A percentile compares a stretch with the other conserved stretches of the same genome.
Conservation (phyloP, 306 rosid genomes). For the Trichosanthes cucumerina region DNA sequence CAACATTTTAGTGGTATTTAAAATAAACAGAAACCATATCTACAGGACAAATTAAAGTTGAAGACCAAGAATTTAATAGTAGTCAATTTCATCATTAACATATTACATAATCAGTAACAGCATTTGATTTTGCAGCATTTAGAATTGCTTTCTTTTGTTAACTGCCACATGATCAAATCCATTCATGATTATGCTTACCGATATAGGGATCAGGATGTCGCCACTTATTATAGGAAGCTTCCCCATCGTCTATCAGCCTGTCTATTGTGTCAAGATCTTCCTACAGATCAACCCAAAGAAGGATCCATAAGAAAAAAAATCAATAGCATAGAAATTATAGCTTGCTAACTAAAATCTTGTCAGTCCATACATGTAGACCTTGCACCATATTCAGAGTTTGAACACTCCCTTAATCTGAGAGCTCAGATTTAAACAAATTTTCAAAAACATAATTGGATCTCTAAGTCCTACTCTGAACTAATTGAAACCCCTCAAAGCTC, state of each 20-base stretch:
- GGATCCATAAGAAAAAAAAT: neutral
- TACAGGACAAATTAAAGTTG: neutral
- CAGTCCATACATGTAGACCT: neutral
- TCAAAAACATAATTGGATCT: neutral
- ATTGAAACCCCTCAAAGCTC: neutral
- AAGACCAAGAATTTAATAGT: neutral
- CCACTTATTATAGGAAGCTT: conserved; percentile 71
- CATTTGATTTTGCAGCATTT: neutral
- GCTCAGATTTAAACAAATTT: neutral
- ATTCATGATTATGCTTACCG: conserved; percentile 29
- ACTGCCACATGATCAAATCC: neutral
- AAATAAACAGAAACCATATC: neutral
- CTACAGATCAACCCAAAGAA: conserved; percentile 28
- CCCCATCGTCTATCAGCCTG: conserved; percentile 57
- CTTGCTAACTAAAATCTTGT: neutral
- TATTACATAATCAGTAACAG: neutral
- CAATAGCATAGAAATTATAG: neutral
- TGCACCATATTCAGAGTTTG: neutral
- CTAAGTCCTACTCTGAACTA: neutral
- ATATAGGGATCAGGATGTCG: conserved; percentile 97
- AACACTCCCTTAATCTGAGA: neutral
- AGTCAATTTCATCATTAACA: neutral
- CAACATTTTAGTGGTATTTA: neutral
- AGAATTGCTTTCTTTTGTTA: neutral
- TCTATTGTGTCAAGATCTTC: conserved; percentile 83